phyloP scores from a whole-genome alignment of 805 yeast genomes.

The Scheffersomyces lignosus region DNA sequence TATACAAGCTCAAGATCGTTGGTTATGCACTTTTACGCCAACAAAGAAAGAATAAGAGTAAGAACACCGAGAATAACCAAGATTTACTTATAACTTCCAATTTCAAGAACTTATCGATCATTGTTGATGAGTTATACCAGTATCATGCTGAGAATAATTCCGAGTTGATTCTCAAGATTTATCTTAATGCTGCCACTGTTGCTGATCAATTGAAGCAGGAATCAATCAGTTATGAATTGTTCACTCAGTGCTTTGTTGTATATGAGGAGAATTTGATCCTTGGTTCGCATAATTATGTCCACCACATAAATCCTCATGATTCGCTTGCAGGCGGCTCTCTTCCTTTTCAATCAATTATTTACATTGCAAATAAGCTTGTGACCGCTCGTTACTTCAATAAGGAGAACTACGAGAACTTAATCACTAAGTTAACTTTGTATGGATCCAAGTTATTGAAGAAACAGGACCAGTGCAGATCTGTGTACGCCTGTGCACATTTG shows the following conservation, averaged over 20 bases:
- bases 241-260: conserved; percentile 81
- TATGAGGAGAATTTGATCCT: conserved; percentile 62
- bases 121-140: conserved; percentile 64
- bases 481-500: conserved; percentile 81
- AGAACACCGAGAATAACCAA: conserved; percentile 19
- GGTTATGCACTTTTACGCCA: conserved; percentile 27
- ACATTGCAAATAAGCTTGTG: conserved; percentile 47
- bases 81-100: conserved; percentile 43
- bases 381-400: conserved; percentile 45
- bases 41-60: conserved; percentile 28
- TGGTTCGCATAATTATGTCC: conserved; percentile 7
- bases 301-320: conserved; percentile 32
- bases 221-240: conserved; percentile 82
- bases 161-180: conserved; percentile 46
- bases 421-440: conserved; percentile 81
- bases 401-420: conserved; percentile 78
- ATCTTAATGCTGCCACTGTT: conserved; percentile 65
- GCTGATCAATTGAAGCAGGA: conserved; percentile 77
- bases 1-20: conserved; percentile 55
- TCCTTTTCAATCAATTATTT: conserved; percentile 49
- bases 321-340: conserved; percentile 45
- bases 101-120: conserved; percentile 73
- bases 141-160: conserved; percentile 32
- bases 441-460: conserved; percentile 87
- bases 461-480: conserved; percentile 93